Conservation (phyloP, 148 eudicot genomes). For the Chenopodium album region DNA sequence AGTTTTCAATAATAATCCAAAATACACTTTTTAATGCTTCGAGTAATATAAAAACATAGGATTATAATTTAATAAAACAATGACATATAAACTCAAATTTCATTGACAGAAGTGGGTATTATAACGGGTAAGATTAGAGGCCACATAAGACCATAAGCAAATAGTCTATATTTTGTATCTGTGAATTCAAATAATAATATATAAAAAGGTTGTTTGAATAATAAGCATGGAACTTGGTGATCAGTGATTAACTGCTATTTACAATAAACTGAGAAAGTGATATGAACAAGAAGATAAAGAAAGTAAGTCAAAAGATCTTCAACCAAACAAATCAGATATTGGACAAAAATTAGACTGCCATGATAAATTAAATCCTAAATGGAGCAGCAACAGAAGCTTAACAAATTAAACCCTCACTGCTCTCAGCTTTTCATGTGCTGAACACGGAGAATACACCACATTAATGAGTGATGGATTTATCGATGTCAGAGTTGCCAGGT, state of each 20-base stretch:
- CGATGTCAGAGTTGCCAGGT: neutral
- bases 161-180: neutral
- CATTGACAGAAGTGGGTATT: neutral
- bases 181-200: neutral
- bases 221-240: neutral
- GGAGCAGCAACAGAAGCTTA: too few species aligned
- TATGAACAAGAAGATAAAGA: neutral
- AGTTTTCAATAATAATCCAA: neutral
- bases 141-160: neutral
- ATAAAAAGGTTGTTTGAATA: neutral
- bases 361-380: too few species aligned
- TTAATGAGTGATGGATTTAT: neutral
- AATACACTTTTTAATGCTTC: too few species aligned
- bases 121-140: neutral
- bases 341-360: neutral
- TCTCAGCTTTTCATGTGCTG: neutral
- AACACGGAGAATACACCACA: neutral
- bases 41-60: too few species aligned
- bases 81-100: too few species aligned
- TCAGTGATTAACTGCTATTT: neutral
- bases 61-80: too few species aligned
- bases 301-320: neutral
- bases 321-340: neutral
- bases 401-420: neutral
- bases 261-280: neutral